phyloP scores from a whole-genome alignment of 768 basidiomycete genomes.

The Naganishia vaughanmartiniae region DNA sequence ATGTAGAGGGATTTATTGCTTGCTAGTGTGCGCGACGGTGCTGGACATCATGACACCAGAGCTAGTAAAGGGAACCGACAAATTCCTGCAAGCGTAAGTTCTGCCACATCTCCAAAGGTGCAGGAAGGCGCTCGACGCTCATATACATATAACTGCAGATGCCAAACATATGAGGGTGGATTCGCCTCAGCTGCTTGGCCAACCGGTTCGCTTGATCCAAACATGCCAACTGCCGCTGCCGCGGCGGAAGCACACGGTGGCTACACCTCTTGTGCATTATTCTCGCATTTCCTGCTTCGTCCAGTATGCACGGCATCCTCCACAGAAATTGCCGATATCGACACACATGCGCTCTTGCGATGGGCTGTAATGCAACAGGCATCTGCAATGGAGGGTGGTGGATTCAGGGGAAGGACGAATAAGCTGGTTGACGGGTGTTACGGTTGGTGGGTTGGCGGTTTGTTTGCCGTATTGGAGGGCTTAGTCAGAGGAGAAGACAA shows the following conservation, averaged over 20 bases:
- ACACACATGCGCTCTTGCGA: conserved; percentile 63
- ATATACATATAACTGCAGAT: conserved; percentile 52
- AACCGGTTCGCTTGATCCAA: not conserved
- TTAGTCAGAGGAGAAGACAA: conserved; percentile 35
- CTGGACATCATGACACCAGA: conserved; percentile 85
- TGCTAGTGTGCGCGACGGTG: conserved; percentile 76
- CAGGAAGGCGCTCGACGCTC: not conserved
- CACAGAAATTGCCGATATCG: conserved; percentile 53
- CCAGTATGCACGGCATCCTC: conserved; percentile 39
- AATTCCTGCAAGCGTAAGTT: conserved; percentile 63
- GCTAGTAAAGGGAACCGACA: conserved; percentile 69
- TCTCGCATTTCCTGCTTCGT: conserved; percentile 74
- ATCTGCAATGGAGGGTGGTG: conserved; percentile 74
- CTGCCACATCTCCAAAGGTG: conserved; percentile 36
- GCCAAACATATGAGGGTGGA: conserved; percentile 97
- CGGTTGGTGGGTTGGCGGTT: conserved; percentile 98
- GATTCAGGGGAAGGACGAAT: conserved; percentile 89
- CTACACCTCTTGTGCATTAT: conserved; percentile 90
- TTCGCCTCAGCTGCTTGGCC: conserved; percentile 78
- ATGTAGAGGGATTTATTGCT: conserved; percentile 84
- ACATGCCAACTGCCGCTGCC: conserved; percentile 25
- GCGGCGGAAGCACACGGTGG: conserved; percentile 97
- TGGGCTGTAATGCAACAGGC: conserved; percentile 90
- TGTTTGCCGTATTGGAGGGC: conserved; percentile 73
- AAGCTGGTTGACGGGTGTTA: conserved; percentile 99